Evolutionary conservation across 2,329 filamentous ascomycete genomes (phyloP).

Genomic region (Tolypocladium inflatum): DNA sequence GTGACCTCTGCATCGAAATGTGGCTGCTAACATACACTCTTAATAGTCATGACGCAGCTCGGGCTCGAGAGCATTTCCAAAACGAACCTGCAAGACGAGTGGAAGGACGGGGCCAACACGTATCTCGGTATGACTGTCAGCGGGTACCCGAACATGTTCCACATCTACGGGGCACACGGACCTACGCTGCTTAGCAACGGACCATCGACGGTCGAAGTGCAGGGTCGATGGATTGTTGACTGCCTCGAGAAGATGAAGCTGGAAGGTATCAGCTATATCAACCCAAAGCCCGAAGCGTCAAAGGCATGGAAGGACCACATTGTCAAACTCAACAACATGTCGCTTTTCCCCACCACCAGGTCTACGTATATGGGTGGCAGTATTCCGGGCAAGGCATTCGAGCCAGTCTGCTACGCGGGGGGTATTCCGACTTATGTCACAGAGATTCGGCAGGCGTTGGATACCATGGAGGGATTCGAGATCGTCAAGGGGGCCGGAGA

Average conservation of each 20-base stretch:
- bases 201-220: slow-evolving; percentile 42
- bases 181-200: slow-evolving; percentile 48
- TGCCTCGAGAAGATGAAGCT: slow-evolving; percentile 36
- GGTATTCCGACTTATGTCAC: slow-evolving; percentile 25
- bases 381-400: slow-evolving; percentile 41
- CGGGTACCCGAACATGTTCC: slow-evolving; percentile 41
- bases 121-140: slow-evolving; percentile 33
- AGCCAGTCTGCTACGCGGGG: slow-evolving; percentile 39
- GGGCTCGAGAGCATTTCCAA: slow-evolving; percentile 30
- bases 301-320: slow-evolving; percentile 40
- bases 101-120: slow-evolving; percentile 28
- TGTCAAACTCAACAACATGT: slow-evolving; percentile 32
- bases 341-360: slow-evolving; percentile 37
- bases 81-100: slow-evolving; percentile 29
- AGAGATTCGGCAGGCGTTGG: slow-evolving; percentile 22
- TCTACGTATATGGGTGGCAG: slow-evolving; percentile 48
- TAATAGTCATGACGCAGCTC: slow-evolving; percentile 31
- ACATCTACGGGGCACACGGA: slow-evolving; percentile 45
- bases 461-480: slow-evolving; percentile 25
- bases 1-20: neutral
- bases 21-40: neutral
- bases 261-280: slow-evolving; percentile 38
- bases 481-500: slow-evolving; percentile 7
- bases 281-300: slow-evolving; percentile 35
- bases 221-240: slow-evolving; percentile 47